These are phyloP conservation scores for Ganoderma lingzhi DNA, from an alignment of 1,284 basidiomycete genomes.

Conservation along the genomic window DNA sequence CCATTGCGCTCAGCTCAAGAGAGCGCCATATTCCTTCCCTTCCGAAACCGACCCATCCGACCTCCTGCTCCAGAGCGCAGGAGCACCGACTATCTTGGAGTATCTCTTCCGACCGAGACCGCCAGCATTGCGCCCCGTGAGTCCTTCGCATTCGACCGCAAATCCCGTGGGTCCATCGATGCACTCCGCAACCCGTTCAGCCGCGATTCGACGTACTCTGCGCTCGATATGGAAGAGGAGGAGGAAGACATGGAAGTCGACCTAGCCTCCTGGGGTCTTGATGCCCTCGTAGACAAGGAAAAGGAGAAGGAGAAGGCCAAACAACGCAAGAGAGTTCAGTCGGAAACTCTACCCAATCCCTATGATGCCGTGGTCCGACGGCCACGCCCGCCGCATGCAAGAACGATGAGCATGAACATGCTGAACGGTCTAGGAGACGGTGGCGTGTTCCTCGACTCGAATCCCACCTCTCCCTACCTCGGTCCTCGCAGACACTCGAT, in stretches of 20 bases:
- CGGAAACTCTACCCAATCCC: conserved; percentile 58
- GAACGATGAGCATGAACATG: conserved; percentile 72
- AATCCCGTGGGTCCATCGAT: conserved; percentile 61
- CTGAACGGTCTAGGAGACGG: conserved; percentile 60
- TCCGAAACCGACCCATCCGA: conserved; percentile 57
- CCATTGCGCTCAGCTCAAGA: conserved; percentile 75
- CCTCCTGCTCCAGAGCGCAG: conserved; percentile 50
- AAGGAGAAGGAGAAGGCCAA: conserved; percentile 39
- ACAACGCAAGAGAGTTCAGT: conserved; percentile 53
- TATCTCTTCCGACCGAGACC: conserved; percentile 67
- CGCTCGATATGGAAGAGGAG: conserved; percentile 50
- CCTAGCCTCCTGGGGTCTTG: conserved; percentile 83
- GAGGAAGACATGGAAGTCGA: conserved; percentile 75
- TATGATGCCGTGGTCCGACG: conserved; percentile 40
- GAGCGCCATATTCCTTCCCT: conserved; percentile 81
- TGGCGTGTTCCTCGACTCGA: conserved; percentile 52
- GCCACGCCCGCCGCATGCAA: conserved; percentile 46
- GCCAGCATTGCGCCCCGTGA: conserved; percentile 55
- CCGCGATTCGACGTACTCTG: conserved; percentile 65
- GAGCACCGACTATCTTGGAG: conserved; percentile 72
- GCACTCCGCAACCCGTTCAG: conserved; percentile 77
- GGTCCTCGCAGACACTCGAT: conserved; percentile 53
- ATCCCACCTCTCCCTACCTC: conserved; percentile 39
- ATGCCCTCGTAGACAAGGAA: conserved; percentile 72
- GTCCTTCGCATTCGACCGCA: conserved; percentile 56